phyloP scores from a whole-genome alignment of 2,329 filamentous ascomycete species.

The Niveomyces coronatus region DNA sequence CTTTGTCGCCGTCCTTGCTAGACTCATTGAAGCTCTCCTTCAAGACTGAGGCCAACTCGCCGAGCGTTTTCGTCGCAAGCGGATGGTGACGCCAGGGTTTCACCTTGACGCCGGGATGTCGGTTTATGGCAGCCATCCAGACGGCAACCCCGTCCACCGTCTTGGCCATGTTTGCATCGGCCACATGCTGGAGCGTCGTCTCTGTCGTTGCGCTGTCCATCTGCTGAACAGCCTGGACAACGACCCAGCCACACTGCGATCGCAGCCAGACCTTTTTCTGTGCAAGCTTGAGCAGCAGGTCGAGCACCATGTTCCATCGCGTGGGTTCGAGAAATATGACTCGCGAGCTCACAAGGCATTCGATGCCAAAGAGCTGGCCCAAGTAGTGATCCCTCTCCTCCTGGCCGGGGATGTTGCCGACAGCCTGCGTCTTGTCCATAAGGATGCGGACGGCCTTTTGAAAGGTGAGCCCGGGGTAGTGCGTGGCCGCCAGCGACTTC shows the following conservation, averaged over 20 bases:
- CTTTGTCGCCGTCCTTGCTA: constrained; percentile 31
- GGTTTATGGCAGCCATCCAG: constrained; percentile 62
- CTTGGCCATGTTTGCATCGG: constrained; percentile 56
- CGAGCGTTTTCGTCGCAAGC: constrained; percentile 56
- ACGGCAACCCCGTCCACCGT: constrained; percentile 84
- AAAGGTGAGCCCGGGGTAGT: constrained; percentile 45
- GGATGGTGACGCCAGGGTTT: constrained; percentile 68
- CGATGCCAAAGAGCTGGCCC: constrained; percentile 76
- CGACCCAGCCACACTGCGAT: constrained; percentile 75
- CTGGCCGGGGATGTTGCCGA: constrained; percentile 48
- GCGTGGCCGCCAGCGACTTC: constrained; percentile 31
- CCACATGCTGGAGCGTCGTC: constrained; percentile 51
- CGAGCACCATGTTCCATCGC: constrained; percentile 58
- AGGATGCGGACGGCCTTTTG: constrained; percentile 43
- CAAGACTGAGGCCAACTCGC: constrained; percentile 62
- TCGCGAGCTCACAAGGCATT: constrained; percentile 73
- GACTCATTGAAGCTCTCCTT: constrained; percentile 59
- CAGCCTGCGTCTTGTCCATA: constrained; percentile 43
- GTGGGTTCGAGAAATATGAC: constrained; percentile 53
- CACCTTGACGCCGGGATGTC: constrained; percentile 52
- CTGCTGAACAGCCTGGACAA: constrained; percentile 61
- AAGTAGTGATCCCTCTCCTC: constrained; percentile 81
- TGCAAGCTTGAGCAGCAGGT: constrained; percentile 62
- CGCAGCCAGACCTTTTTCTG: constrained; percentile 81
- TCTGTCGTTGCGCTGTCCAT: constrained; percentile 49